These are phyloP conservation scores for Blastobotrys elegans DNA, from an alignment of 1,139 yeast genomes.

Conservation along the genomic window DNA sequence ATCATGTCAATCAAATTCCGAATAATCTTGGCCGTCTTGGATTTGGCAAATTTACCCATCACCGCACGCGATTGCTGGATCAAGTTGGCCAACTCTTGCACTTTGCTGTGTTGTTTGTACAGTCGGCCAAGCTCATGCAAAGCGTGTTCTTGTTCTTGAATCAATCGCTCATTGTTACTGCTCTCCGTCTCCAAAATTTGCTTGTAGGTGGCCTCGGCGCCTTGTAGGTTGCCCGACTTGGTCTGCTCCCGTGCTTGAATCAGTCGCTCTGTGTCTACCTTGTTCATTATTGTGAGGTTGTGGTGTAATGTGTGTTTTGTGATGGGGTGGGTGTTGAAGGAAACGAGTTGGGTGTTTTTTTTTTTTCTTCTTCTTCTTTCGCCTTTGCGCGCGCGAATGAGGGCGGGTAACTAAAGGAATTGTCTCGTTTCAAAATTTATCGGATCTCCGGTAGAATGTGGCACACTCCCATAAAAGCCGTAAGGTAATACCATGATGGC, in stretches of 20 bases:
- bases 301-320: background rate
- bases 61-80: conserved; percentile 65
- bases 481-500: no score
- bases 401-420: no score
- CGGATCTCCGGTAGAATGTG: no score
- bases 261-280: conserved; percentile 17
- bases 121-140: conserved; percentile 34
- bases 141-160: conserved; percentile 37
- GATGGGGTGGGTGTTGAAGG: background rate
- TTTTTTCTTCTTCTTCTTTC: no score
- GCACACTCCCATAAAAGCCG: no score
- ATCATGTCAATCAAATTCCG: conserved; percentile 65
- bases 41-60: conserved; percentile 75
- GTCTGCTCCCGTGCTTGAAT: conserved; percentile 58
- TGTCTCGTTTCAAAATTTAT: no score
- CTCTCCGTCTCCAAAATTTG: conserved; percentile 38
- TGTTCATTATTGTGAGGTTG: conserved; percentile 15
- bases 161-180: conserved; percentile 36
- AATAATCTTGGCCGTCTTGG: conserved; percentile 87
- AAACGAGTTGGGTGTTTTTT: background rate
- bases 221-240: conserved; percentile 42
- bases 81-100: conserved; percentile 52
- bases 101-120: conserved; percentile 36
- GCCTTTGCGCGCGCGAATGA: no score
- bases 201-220: conserved; percentile 55